Conservation (phyloP, 2,329 filamentous ascomycete species). For the Cadophora gregata region DNA sequence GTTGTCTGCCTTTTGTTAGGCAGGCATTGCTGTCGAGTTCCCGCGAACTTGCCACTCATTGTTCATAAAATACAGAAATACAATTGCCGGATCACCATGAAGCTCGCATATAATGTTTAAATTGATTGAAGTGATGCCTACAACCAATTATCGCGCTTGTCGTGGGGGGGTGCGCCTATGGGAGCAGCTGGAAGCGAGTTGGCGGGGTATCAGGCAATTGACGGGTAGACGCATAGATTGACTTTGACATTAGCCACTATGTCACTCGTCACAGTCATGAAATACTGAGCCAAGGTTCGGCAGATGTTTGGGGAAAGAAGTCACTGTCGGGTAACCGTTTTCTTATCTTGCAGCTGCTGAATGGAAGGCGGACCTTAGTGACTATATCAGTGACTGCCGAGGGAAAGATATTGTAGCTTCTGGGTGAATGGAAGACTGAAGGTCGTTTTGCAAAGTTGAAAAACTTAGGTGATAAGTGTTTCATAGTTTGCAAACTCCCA, state of each 20-base stretch:
- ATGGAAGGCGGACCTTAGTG: background rate
- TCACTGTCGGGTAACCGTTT: background rate
- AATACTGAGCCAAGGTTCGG: background rate
- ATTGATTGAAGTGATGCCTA: background rate
- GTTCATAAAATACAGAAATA: background rate
- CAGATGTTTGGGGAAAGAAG: background rate
- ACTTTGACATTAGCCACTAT: background rate
- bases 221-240: slow-evolving; percentile 1
- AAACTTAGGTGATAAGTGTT: background rate
- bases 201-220: slow-evolving; percentile 6
- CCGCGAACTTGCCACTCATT: background rate
- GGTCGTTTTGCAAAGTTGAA: background rate
- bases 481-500: background rate
- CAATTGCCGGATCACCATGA: background rate
- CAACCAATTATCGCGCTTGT: background rate
- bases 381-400: background rate
- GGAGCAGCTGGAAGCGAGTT: background rate
- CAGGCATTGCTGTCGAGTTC: background rate
- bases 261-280: background rate
- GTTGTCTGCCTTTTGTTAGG: background rate
- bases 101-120: background rate
- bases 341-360: background rate
- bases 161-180: background rate
- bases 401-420: background rate
- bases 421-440: background rate